Percentiles rank a stretch among this genome's conserved stretches.
These are phyloP conservation scores for Lentithecium fluviatile DNA, from an alignment of 495 filamentous ascomycete species.

Conservation along the genomic window DNA sequence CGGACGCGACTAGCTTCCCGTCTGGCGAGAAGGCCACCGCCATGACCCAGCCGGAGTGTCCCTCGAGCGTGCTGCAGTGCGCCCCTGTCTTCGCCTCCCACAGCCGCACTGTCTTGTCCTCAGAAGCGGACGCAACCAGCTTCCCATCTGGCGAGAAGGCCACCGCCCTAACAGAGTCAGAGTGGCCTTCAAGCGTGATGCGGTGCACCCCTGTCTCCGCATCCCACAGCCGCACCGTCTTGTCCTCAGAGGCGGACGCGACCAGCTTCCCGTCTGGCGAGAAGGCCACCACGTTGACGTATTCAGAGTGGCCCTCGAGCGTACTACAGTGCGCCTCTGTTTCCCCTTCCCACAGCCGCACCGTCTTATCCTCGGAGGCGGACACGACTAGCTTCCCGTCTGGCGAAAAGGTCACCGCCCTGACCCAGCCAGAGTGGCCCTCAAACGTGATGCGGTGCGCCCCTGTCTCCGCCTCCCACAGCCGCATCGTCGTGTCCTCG, in stretches of 20 bases:
- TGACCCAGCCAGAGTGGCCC: background rate
- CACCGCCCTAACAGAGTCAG: background rate
- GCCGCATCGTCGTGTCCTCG: background rate
- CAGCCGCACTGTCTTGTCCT: background rate
- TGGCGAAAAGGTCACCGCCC: background rate
- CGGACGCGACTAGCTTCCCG: background rate
- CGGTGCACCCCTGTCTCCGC: background rate
- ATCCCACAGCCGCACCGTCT: background rate
- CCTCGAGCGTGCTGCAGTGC: background rate
- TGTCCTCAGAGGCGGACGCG: too few relatives aligned
- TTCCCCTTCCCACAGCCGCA: too few relatives aligned
- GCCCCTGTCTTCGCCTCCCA: background rate
- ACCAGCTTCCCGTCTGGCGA: too few relatives aligned
- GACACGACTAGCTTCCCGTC: background rate
- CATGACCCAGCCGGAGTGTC: background rate
- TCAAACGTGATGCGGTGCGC: background rate
- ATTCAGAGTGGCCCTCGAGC: too few relatives aligned
- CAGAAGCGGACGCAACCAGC: background rate
- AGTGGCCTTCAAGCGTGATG: background rate
- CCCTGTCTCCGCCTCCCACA: background rate
- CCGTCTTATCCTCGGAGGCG: too few relatives aligned
- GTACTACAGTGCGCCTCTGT: too few relatives aligned
- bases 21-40: background rate
- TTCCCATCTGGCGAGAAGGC: background rate
- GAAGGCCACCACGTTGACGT: too few relatives aligned